phyloP scores from a whole-genome alignment of 169 alveolate species.

The Plasmodium falciparum region DNA sequence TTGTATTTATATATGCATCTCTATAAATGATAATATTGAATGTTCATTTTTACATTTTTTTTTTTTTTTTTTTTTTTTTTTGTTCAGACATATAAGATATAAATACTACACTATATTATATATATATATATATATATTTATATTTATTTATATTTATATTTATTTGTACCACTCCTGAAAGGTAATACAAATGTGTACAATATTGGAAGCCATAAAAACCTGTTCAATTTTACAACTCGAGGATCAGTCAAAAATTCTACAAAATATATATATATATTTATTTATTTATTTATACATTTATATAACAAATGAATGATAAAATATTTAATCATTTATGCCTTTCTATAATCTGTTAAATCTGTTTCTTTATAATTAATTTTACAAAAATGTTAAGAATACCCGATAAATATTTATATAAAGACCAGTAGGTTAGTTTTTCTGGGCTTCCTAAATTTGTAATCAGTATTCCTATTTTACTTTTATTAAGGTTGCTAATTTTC shows the following conservation, averaged over 20 bases:
- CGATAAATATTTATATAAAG: conserved; percentile 56
- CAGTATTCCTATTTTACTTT: conserved; percentile 64
- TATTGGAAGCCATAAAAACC: conserved; percentile 78
- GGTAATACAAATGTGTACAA: conserved; percentile 77
- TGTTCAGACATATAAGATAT: too few species aligned
- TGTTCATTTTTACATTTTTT: too few species aligned
- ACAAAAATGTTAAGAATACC: background rate
- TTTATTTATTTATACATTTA: background rate
- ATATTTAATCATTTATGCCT: too few species aligned
- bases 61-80: too few species aligned
- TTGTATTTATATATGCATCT: too few species aligned
- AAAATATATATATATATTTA: background rate
- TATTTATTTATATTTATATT: conserved; percentile 3
- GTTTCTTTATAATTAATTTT: too few species aligned
- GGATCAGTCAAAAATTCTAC: conserved; percentile 81
- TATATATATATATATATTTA: conserved; percentile 3
- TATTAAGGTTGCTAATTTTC: conserved; percentile 36
- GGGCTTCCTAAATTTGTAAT: conserved; percentile 76
- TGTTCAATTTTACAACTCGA: conserved; percentile 78
- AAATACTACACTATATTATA: background rate
- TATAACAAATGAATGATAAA: background rate
- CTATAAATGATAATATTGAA: too few species aligned
- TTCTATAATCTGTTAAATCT: too few species aligned
- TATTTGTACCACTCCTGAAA: conserved; percentile 65
- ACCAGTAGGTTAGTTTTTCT: conserved; percentile 63